These are phyloP conservation scores for Auriscalpium vulgare DNA, from an alignment of 768 basidiomycete genomes.

Conservation along the genomic window DNA sequence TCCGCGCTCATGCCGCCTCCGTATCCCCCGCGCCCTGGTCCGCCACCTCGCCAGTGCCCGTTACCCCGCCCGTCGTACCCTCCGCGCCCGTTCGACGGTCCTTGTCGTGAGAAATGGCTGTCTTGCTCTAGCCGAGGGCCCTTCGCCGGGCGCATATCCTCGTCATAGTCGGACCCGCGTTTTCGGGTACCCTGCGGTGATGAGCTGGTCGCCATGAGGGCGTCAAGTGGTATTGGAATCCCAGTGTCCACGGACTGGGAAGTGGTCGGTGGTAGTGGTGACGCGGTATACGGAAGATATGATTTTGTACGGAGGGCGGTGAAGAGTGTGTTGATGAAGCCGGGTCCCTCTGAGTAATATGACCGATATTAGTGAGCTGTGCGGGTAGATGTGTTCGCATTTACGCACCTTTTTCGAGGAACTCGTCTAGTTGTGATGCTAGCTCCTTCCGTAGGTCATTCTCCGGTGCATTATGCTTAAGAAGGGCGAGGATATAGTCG, in stretches of 20 bases:
- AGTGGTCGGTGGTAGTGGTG: conserved; percentile 21
- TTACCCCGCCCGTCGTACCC: conserved; percentile 27
- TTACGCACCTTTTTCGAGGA: conserved; percentile 77
- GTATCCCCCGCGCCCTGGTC: conserved; percentile 20
- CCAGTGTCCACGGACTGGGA: conserved; percentile 43
- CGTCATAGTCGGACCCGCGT: conserved; percentile 56
- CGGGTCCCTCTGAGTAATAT: conserved; percentile 42
- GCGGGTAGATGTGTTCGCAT: conserved; percentile 8
- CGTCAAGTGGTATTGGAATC: conserved; percentile 76
- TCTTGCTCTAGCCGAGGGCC: conserved; percentile 62
- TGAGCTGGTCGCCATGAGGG: conserved; percentile 38
- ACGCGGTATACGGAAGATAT: conserved; percentile 63
- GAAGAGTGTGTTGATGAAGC: conserved; percentile 84
- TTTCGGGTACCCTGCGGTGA: conserved; percentile 53
- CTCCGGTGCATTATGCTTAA: conserved; percentile 85
- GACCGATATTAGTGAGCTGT: background rate
- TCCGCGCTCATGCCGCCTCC: conserved; percentile 24
- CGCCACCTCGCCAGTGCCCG: conserved; percentile 21
- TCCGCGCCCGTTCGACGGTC: conserved; percentile 34
- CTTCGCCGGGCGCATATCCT: conserved; percentile 55
- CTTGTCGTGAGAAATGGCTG: conserved; percentile 59
- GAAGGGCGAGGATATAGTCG: conserved; percentile 88
- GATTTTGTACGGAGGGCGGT: conserved; percentile 79
- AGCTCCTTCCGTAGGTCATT: conserved; percentile 77
- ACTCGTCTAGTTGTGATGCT: conserved; percentile 74